Evolutionary conservation across 441 rosid species (phyloP), one percentile per base, ranked within the genome.

Genomic region (Viola pubescens): DNA sequence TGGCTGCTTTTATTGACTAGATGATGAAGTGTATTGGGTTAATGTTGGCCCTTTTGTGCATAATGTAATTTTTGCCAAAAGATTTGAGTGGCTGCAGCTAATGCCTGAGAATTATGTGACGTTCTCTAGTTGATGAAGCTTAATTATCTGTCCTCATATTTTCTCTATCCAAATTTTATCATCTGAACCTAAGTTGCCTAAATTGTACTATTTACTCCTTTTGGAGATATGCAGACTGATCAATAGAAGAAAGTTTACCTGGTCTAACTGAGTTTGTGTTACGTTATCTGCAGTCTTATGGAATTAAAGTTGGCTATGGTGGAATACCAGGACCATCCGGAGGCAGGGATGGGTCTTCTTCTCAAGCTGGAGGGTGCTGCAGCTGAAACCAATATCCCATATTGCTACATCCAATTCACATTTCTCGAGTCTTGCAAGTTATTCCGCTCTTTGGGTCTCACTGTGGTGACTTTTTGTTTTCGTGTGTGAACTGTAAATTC

Each of bases 261-360:
- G 57, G 70, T 52, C 37, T 48, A 7, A 46, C 43, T 37, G 37
- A 46, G 9, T 3, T 59, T 37, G 10, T 61, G 19, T 56, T 37
- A 8, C 12, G 26, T 9, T 54, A 9, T 9, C 16, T 64, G 74
- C 81, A 85, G 92, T 86, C 97, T 3, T 88, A 84, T 60, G 98
- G 98, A 73, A 94, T 94, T 58, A 89, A 94, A 77, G 92, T 94
- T 44, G 98, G 98, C 64, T 94, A 87, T 13, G 97, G 97, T 62
- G 97, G 92, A 67, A 83, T 92, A 63, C 88, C 96, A 0, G 98
- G 98, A 65, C 91, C 97, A 54, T 86, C 97, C 34, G 98, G 92
- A 43, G 92, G 94, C 64, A 80, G 89, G 70, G 96, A 84, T 63
- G 97, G 95, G 12, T 73, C 82, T 46, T 74, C 85, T 60, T 79